Base-by-base conservation (phyloP, 2,329 filamentous ascomycete genomes). In the Pseudogymnoascus sp. region DNA sequence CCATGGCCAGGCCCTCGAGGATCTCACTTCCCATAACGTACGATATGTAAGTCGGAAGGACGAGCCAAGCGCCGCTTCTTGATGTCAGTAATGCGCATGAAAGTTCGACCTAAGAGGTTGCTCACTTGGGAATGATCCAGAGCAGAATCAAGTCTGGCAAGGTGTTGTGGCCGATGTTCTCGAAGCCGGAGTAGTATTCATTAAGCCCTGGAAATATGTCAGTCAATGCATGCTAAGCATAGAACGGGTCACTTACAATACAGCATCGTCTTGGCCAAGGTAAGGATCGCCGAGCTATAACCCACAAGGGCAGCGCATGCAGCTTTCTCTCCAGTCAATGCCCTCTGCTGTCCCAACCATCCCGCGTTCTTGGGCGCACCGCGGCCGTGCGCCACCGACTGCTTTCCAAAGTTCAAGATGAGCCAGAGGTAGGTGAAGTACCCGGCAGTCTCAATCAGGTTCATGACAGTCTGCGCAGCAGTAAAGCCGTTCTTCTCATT, bases 71-170 rank as follows among this genome's bases (percentile, higher is more conserved):
- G 37, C 83, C 84, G 72, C 85, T 88, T 64, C n/a, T 56, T 43
- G 34, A 18, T 21, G 65, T 72, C 63, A 73, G 66, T 12, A 40
- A n/a, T n/a, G 36, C 23, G 43, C 21, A 9, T 34, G 59, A 49
- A 11, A 56, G 21, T 14, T 16, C 37, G 11, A 14, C 12, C 3
- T 5, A 43, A n/a, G 9, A 1, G 43, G 36, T 18, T 63, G 76
- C 83, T 77, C 75, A 88, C 85, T 89, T 90, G 34, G 87, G 86
- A 65, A 90, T 75, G 31, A 86, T 82, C 79, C 86, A 90, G 23
- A 87, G 74, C 34, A 83, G 76, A 9, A 88, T 67, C 43, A 89
- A 69, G 9, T 78, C 79, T 2, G 71, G 66, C 40, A 77, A 68
- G 64, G 79, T 78, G 65, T 89, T 90, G 69, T 89, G 87, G 2